A percentile compares a stretch with the other conserved stretches of the same genome.
Evolutionary conservation across 2,329 filamentous ascomycete species (phyloP).

Genomic region (Furcasterigmium sp.): DNA sequence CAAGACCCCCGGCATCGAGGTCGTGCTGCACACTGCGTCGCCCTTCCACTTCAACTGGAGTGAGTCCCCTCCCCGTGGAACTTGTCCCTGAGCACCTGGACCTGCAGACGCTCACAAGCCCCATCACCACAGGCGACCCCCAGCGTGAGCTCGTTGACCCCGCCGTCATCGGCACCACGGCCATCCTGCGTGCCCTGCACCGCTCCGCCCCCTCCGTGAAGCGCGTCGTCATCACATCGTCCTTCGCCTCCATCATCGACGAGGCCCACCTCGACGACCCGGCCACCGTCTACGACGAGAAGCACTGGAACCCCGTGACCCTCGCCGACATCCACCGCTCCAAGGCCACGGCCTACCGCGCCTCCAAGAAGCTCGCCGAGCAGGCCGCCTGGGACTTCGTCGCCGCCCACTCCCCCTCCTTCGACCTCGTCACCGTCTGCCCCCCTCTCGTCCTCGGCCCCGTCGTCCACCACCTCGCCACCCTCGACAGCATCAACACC

Average conservation of each 20-base stretch:
- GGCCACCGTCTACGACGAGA: slow-evolving; percentile 36
- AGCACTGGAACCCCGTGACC: slow-evolving; percentile 49
- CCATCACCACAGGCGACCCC: slow-evolving; percentile 31
- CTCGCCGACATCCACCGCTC: slow-evolving; percentile 34
- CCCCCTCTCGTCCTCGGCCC: slow-evolving; percentile 41
- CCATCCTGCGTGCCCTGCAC: slow-evolving; percentile 67
- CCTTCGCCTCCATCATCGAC: slow-evolving; percentile 47
- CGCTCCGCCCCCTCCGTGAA: slow-evolving; percentile 54
- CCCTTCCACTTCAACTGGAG: slow-evolving; percentile 51
- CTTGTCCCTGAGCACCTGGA: too few species aligned
- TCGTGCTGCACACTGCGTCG: slow-evolving; percentile 56
- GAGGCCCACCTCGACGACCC: slow-evolving; percentile 30
- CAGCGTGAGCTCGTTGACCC: slow-evolving; percentile 52
- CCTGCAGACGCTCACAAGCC: not conserved
- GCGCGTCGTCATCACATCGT: slow-evolving; percentile 60
- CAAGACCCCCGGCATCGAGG: slow-evolving; percentile 42
- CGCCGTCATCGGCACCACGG: slow-evolving; percentile 56
- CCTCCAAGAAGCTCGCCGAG: slow-evolving; percentile 51
- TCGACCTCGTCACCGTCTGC: slow-evolving; percentile 48
- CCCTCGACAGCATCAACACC: slow-evolving; percentile 41
- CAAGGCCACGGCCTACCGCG: slow-evolving; percentile 43
- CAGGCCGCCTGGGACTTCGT: slow-evolving; percentile 49
- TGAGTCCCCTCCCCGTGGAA: slow-evolving; percentile 15
- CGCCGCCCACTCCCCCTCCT: slow-evolving; percentile 31
- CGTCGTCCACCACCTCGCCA: slow-evolving; percentile 11